These are phyloP conservation scores for Crithidia acanthocephali DNA, from an alignment of 208 protist genomes.

Conservation along the genomic window DNA sequence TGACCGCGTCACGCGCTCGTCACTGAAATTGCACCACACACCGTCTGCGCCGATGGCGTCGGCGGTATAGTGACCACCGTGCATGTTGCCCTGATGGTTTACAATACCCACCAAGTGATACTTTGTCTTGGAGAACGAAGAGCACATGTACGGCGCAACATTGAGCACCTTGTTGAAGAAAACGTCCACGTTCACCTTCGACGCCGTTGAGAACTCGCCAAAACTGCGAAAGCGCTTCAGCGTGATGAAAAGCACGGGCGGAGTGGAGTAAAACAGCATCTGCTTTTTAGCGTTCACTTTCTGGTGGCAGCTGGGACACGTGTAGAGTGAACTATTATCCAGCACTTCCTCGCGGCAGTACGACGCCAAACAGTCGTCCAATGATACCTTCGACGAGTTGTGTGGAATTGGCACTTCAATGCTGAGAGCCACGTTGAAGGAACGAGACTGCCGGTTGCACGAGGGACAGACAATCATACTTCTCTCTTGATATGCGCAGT, in stretches of 20 bases:
- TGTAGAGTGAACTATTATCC: conserved; percentile 69
- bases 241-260: conserved; percentile 83
- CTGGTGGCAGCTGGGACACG: conserved; percentile 62
- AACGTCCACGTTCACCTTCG: conserved; percentile 68
- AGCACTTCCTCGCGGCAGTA: conserved; percentile 85
- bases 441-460: conserved; percentile 68
- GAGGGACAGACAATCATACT: conserved; percentile 68
- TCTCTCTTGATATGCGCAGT: conserved; percentile 82
- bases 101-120: conserved; percentile 88
- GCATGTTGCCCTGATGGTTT: conserved; percentile 91
- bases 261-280: conserved; percentile 73
- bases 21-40: conserved; percentile 87
- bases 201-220: conserved; percentile 77
- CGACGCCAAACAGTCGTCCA: conserved; percentile 79
- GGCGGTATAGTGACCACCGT: conserved; percentile 94
- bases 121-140: conserved; percentile 40
- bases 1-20: conserved; percentile 60
- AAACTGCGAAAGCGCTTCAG: conserved; percentile 82
- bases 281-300: conserved; percentile 82
- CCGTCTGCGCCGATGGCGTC: conserved; percentile 59
- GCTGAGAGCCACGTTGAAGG: conserved; percentile 59
- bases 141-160: conserved; percentile 73
- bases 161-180: conserved; percentile 74
- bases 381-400: conserved; percentile 25
- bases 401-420: conserved; percentile 78